Conservation (phyloP, 164 flowering plant genomes). For the Santalum album region DNA sequence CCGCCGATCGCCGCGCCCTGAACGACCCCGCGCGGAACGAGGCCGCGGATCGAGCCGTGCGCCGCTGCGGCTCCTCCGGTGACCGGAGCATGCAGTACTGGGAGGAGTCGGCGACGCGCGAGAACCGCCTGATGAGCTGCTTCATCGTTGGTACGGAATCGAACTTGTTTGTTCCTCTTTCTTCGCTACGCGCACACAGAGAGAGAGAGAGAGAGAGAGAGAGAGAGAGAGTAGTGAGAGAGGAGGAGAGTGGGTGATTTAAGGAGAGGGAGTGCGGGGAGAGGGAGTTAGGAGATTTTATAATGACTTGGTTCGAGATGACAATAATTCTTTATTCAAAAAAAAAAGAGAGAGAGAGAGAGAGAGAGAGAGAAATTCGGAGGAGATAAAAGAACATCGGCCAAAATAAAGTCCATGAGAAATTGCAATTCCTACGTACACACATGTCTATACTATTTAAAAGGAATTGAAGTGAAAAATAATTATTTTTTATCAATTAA, state of each 20-base stretch:
- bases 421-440: no score
- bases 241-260: not conserved
- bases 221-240: not conserved
- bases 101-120: slow-evolving; percentile 67
- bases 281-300: not conserved
- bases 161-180: not conserved
- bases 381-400: no score
- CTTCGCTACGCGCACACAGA: not conserved
- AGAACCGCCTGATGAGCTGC: slow-evolving; percentile 53
- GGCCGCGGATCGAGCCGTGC: not conserved
- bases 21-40: not conserved
- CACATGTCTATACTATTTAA: no score
- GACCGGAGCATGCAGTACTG: slow-evolving; percentile 53
- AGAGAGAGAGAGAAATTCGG: no score
- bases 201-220: slow-evolving; percentile 9
- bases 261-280: not conserved
- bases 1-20: slow-evolving; percentile 16
- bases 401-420: no score
- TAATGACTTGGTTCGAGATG: no score
- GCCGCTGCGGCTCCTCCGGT: slow-evolving; percentile 1
- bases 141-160: slow-evolving; percentile 26
- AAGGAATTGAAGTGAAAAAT: no score
- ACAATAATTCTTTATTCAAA: no score
- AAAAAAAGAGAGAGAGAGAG: no score
- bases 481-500: no score